phyloP scores from a whole-genome alignment of 192 early-diverging fungal genomes.

The Coemansia javaensis region DNA sequence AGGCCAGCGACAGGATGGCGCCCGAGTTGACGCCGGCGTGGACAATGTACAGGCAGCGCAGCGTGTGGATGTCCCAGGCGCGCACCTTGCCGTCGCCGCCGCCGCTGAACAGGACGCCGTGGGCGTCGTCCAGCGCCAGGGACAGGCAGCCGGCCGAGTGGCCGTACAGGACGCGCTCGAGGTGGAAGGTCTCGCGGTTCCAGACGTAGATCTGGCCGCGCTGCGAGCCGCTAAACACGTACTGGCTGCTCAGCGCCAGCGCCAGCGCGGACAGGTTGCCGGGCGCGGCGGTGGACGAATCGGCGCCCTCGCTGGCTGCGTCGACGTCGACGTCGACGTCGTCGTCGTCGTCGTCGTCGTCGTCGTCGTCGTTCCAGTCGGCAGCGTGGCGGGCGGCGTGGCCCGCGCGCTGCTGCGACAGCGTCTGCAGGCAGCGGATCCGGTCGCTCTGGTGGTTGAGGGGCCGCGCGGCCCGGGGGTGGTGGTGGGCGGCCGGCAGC shows the following conservation, averaged over 20 bases:
- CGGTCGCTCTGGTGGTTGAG: conserved; percentile 8
- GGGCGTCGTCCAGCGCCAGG: conserved; percentile 6
- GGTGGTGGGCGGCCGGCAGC: neutral
- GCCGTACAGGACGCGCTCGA: conserved; percentile 17
- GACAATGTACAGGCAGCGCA: conserved; percentile 59
- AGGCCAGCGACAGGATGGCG: conserved; percentile 63
- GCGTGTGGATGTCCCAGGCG: conserved; percentile 61
- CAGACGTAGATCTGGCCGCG: conserved; percentile 59
- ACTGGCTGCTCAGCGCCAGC: conserved; percentile 53
- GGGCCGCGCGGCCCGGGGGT: neutral
- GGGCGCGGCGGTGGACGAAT: no score
- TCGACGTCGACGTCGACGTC: no score
- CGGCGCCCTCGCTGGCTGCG: no score
- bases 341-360: neutral
- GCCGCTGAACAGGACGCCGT: conserved; percentile 21
- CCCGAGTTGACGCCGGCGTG: conserved; percentile 69
- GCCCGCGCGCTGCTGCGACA: conserved; percentile 5
- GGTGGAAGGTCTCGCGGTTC: conserved; percentile 57
- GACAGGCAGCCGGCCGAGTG: conserved; percentile 34
- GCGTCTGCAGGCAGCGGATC: conserved; percentile 19
- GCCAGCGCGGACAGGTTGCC: conserved; percentile 54
- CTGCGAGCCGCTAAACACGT: conserved; percentile 68
- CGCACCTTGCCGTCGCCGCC: conserved; percentile 69
- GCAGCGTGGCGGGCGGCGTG: neutral
- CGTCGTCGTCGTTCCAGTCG: conserved; percentile 39